A percentile compares a stretch with the other conserved stretches of the same genome.
phyloP scores from a whole-genome alignment of 768 basidiomycete species.

The Xerocomellus intermedius region DNA sequence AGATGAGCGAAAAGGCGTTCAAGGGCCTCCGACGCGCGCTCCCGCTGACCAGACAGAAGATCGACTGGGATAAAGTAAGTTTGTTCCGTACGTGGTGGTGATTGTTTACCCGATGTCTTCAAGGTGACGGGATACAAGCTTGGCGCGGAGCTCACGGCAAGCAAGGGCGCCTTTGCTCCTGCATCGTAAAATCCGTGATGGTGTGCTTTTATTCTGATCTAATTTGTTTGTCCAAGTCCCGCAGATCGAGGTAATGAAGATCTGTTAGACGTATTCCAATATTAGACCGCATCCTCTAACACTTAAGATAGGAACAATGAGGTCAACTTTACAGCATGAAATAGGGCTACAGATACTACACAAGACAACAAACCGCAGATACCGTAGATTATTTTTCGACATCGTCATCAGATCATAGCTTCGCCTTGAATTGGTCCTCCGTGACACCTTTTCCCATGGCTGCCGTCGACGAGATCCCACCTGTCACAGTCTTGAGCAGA shows the following conservation, averaged over 20 bases:
- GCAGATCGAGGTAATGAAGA: constrained; percentile 5
- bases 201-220: neutral
- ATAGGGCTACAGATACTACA: constrained; percentile 3
- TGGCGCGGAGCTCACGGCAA: constrained; percentile 71
- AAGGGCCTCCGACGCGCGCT: constrained; percentile 86
- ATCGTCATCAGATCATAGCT: constrained; percentile 35
- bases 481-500: constrained; percentile 93
- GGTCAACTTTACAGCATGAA: neutral
- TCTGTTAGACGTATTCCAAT: neutral
- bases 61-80: constrained; percentile 92
- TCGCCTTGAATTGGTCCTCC: constrained; percentile 74
- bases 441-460: constrained; percentile 99
- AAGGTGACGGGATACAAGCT: constrained; percentile 66
- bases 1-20: constrained; percentile 93
- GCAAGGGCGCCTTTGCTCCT: constrained; percentile 51
- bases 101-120: neutral
- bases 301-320: neutral
- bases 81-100: neutral
- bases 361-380: constrained; percentile 3
- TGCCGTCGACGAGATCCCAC: constrained; percentile 94
- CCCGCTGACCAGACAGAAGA: constrained; percentile 88
- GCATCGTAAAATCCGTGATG: constrained; percentile 19
- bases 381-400: neutral
- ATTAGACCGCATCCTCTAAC: neutral
- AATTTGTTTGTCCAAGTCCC: neutral